phyloP scores from a whole-genome alignment of 169 alveolate genomes.

The Amoebophrya sp. region DNA sequence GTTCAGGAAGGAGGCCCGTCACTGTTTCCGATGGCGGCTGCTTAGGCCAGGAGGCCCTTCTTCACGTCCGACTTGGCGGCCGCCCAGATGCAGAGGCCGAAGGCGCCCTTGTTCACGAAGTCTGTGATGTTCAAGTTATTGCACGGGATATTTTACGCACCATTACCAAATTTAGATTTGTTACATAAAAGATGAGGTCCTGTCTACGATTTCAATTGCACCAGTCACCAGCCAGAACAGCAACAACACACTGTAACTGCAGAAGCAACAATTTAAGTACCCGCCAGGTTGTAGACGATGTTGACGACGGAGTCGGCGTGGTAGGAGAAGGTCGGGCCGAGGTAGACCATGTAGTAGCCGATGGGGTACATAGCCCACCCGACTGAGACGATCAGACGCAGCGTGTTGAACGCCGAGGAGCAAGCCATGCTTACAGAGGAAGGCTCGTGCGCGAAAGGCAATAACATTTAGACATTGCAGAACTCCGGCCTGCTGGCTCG shows the following conservation, averaged over 20 bases:
- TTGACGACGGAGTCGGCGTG: slow-evolving; percentile 2
- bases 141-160: background rate
- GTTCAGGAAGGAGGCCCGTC: too few species aligned
- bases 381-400: background rate
- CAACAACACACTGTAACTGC: background rate
- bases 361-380: background rate
- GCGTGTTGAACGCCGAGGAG: background rate
- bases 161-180: background rate
- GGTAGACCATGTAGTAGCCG: background rate
- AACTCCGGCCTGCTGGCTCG: too few species aligned
- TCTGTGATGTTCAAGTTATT: background rate
- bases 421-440: too few species aligned
- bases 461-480: too few species aligned
- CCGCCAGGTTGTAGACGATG: background rate
- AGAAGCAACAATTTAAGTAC: background rate
- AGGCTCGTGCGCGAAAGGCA: too few species aligned
- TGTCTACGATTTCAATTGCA: background rate
- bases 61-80: background rate
- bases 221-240: background rate
- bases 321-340: slow-evolving; percentile 3
- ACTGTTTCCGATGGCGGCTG: too few species aligned
- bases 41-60: background rate
- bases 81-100: background rate
- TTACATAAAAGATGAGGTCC: background rate
- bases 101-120: background rate